These are phyloP conservation scores for Juglanconis juglandina DNA, from an alignment of 2,329 filamentous ascomycete genomes.

Conservation along the genomic window DNA sequence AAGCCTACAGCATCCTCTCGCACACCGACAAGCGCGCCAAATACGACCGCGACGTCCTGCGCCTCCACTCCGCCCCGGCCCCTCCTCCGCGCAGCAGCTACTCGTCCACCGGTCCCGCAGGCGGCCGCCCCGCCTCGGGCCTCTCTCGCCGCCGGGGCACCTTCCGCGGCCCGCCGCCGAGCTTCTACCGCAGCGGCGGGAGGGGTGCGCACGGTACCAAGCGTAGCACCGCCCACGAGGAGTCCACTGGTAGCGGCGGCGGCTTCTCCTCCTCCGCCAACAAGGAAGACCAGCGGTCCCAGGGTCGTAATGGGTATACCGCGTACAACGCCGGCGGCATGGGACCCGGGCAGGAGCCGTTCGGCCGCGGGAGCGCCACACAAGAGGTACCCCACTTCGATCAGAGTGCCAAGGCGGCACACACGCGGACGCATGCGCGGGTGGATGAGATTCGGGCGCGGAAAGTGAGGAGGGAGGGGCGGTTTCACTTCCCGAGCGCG, in stretches of 20 bases:
- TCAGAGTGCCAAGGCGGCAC: constrained; percentile 56
- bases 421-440: constrained; percentile 69
- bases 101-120: constrained; percentile 59
- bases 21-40: constrained; percentile 68
- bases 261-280: not conserved
- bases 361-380: constrained; percentile 29
- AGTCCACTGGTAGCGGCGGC: constrained; percentile 28
- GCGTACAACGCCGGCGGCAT: constrained; percentile 46
- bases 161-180: constrained; percentile 83
- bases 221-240: constrained; percentile 50
- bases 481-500: constrained; percentile 31
- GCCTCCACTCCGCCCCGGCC: constrained; percentile 26
- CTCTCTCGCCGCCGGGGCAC: constrained; percentile 71
- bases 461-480: constrained; percentile 34
- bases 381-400: constrained; percentile 76
- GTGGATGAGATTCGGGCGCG: constrained; percentile 49
- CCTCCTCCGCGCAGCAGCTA: constrained; percentile 36
- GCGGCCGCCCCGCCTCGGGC: constrained; percentile 75
- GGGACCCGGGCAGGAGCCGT: constrained; percentile 55
- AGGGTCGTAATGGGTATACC: constrained; percentile 23
- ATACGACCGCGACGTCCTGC: constrained; percentile 73
- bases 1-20: constrained; percentile 77
- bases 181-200: constrained; percentile 79
- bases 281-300: not conserved
- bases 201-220: constrained; percentile 67